Base-by-base conservation (phyloP, 2,329 filamentous ascomycete genomes). In the Dothideomycetidae sp. region DNA sequence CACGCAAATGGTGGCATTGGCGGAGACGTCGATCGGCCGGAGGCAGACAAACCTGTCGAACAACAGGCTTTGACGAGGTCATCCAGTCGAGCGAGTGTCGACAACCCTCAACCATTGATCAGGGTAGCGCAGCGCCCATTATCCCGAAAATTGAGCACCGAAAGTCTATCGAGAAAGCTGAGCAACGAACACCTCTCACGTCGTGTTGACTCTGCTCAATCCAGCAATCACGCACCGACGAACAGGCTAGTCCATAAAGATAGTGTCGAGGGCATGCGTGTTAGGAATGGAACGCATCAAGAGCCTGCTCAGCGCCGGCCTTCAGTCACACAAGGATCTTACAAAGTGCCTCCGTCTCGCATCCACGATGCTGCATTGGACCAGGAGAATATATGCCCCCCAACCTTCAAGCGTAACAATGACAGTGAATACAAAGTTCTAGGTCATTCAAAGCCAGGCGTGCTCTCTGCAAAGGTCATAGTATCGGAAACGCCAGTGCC, bases 351-450 rank as follows among this genome's bases (percentile, higher is more conserved):
- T 39, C 41, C 50, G 7, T 44, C 52, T 23, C 68, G 71, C 12
- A 58, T 69, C 5, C 64, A 71, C 35, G 73, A 78, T 12, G 71
- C 77, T 1, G 60, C 62, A 3, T 69, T 78, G 43, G 83, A 93
- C 49, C 84, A 93, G 54, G 86, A 94, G 56, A 94, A 94, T 53
- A 75, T 90, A 43, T 68, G 73, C 3, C 77, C 77, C 3, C 71
- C 78, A 16, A 78, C 73, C 0, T 78, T 82, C 56, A 78, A 71
- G 53, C 70, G 59, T 50, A 57, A 67, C 29, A 80, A 76, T 50
- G 62, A 71, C 1, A 61, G 70, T 9, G 62, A 63, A 9, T 66
- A 70, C 39, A 63, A 63, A 30, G 50, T 74, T 19, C 51, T 71
- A 12, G 73, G 78, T 16, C 74, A 71, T 50, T 47, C 62, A 2